These are phyloP conservation scores for Salix dunnii DNA, from an alignment of 345 rosid species.

Conservation along the genomic window DNA sequence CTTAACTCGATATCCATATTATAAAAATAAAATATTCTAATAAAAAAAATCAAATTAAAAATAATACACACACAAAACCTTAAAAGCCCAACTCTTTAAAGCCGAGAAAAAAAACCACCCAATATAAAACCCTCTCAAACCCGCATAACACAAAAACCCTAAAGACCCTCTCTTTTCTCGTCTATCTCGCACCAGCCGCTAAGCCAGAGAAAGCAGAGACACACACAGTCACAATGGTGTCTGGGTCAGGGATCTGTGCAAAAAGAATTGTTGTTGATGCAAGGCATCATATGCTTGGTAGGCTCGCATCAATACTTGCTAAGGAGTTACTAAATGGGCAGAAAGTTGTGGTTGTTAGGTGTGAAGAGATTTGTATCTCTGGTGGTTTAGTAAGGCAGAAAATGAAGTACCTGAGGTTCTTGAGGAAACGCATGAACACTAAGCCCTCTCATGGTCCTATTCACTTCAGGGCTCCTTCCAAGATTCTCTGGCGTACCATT, in stretches of 20 bases:
- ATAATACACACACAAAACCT: no score
- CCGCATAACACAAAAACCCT: constrained; percentile 8
- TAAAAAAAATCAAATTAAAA: no score
- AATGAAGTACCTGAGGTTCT: constrained; percentile 27
- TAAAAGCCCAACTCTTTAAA: background rate
- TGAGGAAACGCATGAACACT: constrained; percentile 31
- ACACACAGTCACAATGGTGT: constrained; percentile 12
- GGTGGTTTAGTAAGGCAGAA: constrained; percentile 28
- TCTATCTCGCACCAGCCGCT: constrained; percentile 7
- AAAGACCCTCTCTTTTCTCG: background rate
- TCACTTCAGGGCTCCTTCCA: constrained; percentile 37
- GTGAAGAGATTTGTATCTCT: constrained; percentile 33
- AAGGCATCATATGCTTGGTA: constrained; percentile 27
- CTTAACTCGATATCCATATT: no score
- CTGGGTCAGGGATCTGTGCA: constrained; percentile 26
- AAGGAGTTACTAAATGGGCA: constrained; percentile 39
- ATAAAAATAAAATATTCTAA: no score
- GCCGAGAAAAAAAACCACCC: background rate
- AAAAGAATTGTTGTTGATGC: constrained; percentile 27
- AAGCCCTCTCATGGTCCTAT: constrained; percentile 42
- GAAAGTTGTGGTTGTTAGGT: constrained; percentile 34
- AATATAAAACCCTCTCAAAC: background rate
- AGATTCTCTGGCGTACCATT: constrained; percentile 36
- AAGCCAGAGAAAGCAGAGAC: background rate
- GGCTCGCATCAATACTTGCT: constrained; percentile 26